Conservation (phyloP, 2,329 filamentous ascomycete species). For the Diaporthe sp. region DNA sequence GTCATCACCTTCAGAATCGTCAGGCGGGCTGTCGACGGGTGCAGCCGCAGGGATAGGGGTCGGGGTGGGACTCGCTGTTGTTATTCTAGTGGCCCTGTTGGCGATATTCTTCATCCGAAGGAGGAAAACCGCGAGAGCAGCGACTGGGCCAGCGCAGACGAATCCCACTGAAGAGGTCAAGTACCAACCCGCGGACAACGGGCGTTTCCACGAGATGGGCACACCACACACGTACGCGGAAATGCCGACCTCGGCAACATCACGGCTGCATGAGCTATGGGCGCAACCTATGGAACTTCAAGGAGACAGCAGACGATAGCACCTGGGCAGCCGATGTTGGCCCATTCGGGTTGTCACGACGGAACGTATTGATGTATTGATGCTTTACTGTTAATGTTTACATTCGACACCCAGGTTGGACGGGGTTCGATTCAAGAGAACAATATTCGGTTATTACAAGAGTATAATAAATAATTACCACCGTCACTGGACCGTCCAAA, state of each 20-base stretch:
- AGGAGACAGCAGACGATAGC: neutral
- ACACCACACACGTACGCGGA: neutral
- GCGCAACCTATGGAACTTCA: conserved; percentile 11
- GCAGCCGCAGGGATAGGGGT: conserved; percentile 34
- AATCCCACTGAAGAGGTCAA: neutral
- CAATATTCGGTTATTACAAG: conserved; percentile 1
- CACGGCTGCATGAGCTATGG: conserved; percentile 7
- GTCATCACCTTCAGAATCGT: neutral
- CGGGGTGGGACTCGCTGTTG: conserved; percentile 1
- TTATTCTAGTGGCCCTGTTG: neutral
- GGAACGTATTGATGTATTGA: neutral
- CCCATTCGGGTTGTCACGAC: neutral
- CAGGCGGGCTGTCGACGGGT: conserved; percentile 12
- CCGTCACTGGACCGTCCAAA: neutral
- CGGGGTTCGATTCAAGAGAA: neutral
- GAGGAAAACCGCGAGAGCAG: neutral
- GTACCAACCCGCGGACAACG: neutral
- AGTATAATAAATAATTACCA: conserved; percentile 1
- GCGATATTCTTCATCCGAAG: conserved; percentile 21
- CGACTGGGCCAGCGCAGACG: neutral
- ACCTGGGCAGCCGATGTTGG: neutral
- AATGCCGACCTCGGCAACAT: conserved; percentile 4
- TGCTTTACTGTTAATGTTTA: neutral
- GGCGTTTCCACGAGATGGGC: conserved; percentile 6
- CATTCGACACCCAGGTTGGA: neutral